These are phyloP conservation scores for Ogataea ganodermae DNA, from an alignment of 805 yeast genomes.

Conservation along the genomic window DNA sequence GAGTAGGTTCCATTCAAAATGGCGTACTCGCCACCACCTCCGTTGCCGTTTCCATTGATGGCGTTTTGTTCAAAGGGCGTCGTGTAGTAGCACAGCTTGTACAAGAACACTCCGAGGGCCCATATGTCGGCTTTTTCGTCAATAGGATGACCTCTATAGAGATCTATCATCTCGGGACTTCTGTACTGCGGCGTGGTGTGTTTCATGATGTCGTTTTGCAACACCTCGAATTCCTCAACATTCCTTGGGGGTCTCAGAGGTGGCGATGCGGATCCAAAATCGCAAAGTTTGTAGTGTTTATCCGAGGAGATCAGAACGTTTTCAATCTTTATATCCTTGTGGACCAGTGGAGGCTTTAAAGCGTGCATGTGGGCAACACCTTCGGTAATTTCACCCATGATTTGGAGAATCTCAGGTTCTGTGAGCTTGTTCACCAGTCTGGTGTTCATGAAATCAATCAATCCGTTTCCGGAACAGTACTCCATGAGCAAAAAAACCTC, in stretches of 20 bases:
- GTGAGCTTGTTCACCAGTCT: constrained; percentile 64
- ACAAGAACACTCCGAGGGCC: constrained; percentile 80
- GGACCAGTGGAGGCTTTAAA: constrained; percentile 67
- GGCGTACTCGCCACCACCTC: constrained; percentile 56
- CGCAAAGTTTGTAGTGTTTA: constrained; percentile 69
- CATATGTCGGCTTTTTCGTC: constrained; percentile 84
- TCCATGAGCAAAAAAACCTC: constrained; percentile 84
- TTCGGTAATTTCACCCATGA: constrained; percentile 67
- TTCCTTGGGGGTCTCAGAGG: constrained; percentile 62
- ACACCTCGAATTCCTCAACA: constrained; percentile 56
- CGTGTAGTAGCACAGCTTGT: constrained; percentile 77
- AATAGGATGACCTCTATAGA: constrained; percentile 65
- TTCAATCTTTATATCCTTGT: constrained; percentile 81
- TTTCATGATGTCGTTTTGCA: constrained; percentile 70
- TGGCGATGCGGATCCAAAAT: constrained; percentile 78
- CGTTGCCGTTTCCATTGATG: constrained; percentile 37
- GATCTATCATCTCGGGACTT: constrained; percentile 82
- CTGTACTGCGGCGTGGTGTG: constrained; percentile 87
- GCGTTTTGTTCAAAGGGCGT: constrained; percentile 71
- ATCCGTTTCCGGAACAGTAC: constrained; percentile 70
- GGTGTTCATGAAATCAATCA: constrained; percentile 79
- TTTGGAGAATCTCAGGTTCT: constrained; percentile 66
- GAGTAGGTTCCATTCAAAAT: constrained; percentile 58
- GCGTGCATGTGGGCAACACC: constrained; percentile 83
- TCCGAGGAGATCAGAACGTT: constrained; percentile 66